phyloP scores from a whole-genome alignment of 176 grass and related monocot genomes.

The Musa beccarii region DNA sequence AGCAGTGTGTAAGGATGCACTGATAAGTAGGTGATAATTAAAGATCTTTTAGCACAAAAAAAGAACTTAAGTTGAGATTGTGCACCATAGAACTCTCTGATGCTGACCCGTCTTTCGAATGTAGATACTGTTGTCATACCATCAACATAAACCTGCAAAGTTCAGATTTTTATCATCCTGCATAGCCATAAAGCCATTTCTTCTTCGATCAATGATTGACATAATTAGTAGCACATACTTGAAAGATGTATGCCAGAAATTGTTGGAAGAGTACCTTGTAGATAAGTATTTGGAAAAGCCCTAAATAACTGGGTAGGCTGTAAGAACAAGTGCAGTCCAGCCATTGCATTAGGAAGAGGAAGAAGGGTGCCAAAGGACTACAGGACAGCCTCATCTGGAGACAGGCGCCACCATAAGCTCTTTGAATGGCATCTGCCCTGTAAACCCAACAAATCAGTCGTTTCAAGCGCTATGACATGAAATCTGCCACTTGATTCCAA shows the following conservation, averaged over 20 bases:
- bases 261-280: constrained; percentile 51
- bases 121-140: constrained; percentile 70
- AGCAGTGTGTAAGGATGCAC: background rate
- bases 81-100: constrained; percentile 86
- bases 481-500: background rate
- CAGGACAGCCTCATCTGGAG: constrained; percentile 97
- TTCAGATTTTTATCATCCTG: constrained; percentile 2
- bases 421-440: constrained; percentile 92
- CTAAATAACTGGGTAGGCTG: constrained; percentile 72
- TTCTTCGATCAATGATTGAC: background rate
- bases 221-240: background rate
- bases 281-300: constrained; percentile 93
- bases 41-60: constrained; percentile 10
- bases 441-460: constrained; percentile 8
- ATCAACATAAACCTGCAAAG: constrained; percentile 78
- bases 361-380: constrained; percentile 90
- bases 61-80: constrained; percentile 3
- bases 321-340: constrained; percentile 91
- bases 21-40: background rate
- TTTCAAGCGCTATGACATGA: constrained; percentile 16
- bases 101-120: constrained; percentile 75
- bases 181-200: background rate
- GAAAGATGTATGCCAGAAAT: background rate
- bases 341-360: constrained; percentile 95
- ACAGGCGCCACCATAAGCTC: constrained; percentile 80